Evolutionary conservation across 1,284 basidiomycete genomes (phyloP), one percentile per base, ranked within the genome.

Genomic region (Apiotrichum gamsii): DNA sequence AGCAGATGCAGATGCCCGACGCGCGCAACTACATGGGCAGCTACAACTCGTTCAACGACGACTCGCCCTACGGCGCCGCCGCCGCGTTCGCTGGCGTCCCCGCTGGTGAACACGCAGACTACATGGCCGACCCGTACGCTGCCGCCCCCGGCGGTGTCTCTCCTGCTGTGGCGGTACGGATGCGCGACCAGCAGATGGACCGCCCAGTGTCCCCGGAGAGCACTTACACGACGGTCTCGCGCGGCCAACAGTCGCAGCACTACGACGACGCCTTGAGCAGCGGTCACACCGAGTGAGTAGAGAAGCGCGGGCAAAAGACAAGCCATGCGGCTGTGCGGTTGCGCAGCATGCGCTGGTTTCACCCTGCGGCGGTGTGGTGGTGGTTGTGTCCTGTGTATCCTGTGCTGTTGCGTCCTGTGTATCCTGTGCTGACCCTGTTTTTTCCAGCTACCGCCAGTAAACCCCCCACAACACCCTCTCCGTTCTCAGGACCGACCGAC

Each of bases 1-100:
- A 47, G 25, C 53, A 58, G 18, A 62, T 67, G 60, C 49, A 55
- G 29, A 68, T 70, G 65, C 68, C 68, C 18, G 68, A 70, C 43
- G 61, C 65, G 8, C 45, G 60, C 23, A 49, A 69, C 47, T 69
- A 69, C 58, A 58, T 60, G 48, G 25, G 25, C 25, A 6, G 8
- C 8, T 28, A 28, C 25, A 28, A 28, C 25, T 28, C 25, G 25
- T 28, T 28, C 11, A n/a, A n/a, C n/a, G 25, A 6, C 25, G 25
- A 28, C 25, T 30, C 31, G 40, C 44, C 44, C 14, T 43, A 47
- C 20, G 25, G 39, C 28, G 19, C 53, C 35, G 58, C 61, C 18
- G 63, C 56, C 24, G 65, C 60, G 18, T 65, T 61, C 38, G 59
- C 35, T 21, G 61, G 51, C 19, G 58, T 47, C 20, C 55, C 39